Conservation (phyloP, 257 asterid genomes). For the Cinchona pubescens region DNA sequence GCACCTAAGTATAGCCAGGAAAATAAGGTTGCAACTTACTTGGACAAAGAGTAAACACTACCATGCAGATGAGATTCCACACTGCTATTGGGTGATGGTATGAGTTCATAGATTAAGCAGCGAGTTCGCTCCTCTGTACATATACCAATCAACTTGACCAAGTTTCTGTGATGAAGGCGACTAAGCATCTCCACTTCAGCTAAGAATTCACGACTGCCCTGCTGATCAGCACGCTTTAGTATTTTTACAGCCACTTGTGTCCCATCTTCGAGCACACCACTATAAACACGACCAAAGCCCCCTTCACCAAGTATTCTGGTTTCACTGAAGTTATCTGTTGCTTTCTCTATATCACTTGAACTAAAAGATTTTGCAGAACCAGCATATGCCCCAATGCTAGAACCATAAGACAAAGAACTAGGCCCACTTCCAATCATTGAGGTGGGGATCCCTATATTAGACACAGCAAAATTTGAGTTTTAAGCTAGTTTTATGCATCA, state of each 20-base stretch:
- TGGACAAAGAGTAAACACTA: slow-evolving; percentile 22
- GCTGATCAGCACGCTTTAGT: slow-evolving; percentile 89
- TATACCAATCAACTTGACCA: slow-evolving; percentile 84
- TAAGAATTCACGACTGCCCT: slow-evolving; percentile 85
- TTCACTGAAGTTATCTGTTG: slow-evolving; percentile 76
- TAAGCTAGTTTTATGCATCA: neutral
- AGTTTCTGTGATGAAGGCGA: slow-evolving; percentile 87
- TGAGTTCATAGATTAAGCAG: slow-evolving; percentile 76
- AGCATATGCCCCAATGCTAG: slow-evolving; percentile 72
- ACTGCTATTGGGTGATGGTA: slow-evolving; percentile 80
- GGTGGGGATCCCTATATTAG: slow-evolving; percentile 42
- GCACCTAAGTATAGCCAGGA: neutral
- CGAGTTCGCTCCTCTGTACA: slow-evolving; percentile 75
- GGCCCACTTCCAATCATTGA: slow-evolving; percentile 57
- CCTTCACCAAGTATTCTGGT: slow-evolving; percentile 83
- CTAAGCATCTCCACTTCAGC: slow-evolving; percentile 98
- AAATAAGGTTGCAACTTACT: neutral
- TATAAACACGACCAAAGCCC: slow-evolving; percentile 86
- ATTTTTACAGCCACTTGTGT: slow-evolving; percentile 72
- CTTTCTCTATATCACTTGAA: slow-evolving; percentile 64
- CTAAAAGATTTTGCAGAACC: slow-evolving; percentile 79
- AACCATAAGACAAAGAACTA: slow-evolving; percentile 62
- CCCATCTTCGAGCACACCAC: slow-evolving; percentile 84
- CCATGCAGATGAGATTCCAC: slow-evolving; percentile 96
- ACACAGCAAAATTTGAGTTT: neutral